Base-by-base conservation (phyloP, 2,329 filamentous ascomycete genomes). In the Dryadomyces quercus-mongolicae region DNA sequence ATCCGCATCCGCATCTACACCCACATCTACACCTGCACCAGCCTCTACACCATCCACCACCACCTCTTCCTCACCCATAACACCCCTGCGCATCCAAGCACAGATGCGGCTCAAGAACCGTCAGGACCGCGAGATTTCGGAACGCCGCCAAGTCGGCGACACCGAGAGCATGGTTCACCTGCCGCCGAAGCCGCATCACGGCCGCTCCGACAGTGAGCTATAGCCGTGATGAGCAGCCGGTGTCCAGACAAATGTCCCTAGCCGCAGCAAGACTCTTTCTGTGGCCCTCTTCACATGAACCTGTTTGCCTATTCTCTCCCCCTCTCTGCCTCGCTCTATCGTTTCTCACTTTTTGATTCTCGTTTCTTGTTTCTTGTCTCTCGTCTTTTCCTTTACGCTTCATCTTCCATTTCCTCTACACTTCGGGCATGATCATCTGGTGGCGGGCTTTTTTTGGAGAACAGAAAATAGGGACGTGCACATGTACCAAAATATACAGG, bases 131-230 rank as follows among this genome's bases (percentile, higher is more conserved):
- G 91, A 95, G 70, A 77, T 96, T 56, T 88, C 86, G 56, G 88
- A 92, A 72, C 78, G 91, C 60, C 86, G 87, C 69, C 91, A 96
- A 71, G 91, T 95, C 54, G 91, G 90, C 59, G 91, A 96, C 72
- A 84, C 84, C 54, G 88, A 88, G 70, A 82, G 81, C 65, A 77
- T 90, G 74, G 76, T 92, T 62, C 83, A 86, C 63, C 72, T 72
- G 43, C 73, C 55, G 22, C 49, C 38, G 61, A 60, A 65, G 56
- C 60, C 56, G 48, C 53, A 53, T 53, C 60, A 59, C 49, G 60
- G 56, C 57, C 62, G 61, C 52, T 62, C 64, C 44, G 66, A 70
- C 55, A 65, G 62, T 57, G 63, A 71, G 60, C 58, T 72, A 55
- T 72, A 60, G 67, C 18, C 31, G 18, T 49, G n/a, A 13, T 40